phyloP scores from a whole-genome alignment of 306 rosid species.

The Fragaria iinumae region DNA sequence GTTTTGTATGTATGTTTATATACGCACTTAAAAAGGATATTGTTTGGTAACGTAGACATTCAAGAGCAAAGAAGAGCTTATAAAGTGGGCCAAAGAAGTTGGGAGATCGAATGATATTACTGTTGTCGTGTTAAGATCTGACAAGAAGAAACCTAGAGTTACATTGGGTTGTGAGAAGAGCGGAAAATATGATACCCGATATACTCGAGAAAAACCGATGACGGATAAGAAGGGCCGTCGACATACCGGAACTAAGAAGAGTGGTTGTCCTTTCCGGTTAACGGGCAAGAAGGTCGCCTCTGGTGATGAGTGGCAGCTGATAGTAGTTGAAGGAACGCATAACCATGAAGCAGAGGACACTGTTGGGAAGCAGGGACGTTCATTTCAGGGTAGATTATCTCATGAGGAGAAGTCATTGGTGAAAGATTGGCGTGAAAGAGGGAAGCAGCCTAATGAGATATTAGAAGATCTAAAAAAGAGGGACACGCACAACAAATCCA shows the following conservation, averaged over 20 bases:
- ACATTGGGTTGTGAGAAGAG: neutral
- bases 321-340: neutral
- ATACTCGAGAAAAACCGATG: neutral
- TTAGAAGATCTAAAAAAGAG: neutral
- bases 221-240: neutral
- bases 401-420: neutral
- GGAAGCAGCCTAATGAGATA: neutral
- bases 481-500: neutral
- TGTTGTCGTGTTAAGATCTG: neutral
- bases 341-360: neutral
- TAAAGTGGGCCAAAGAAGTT: neutral
- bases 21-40: neutral
- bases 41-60: neutral
- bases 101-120: neutral
- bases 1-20: neutral
- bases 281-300: neutral
- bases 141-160: neutral
- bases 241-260: neutral
- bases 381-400: neutral
- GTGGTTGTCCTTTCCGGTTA: neutral
- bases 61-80: neutral
- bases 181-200: neutral
- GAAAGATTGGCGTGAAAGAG: neutral
- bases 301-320: neutral
- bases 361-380: neutral